Evolutionary conservation across 495 filamentous ascomycete genomes (phyloP), one percentile per base, ranked within the genome.

Genomic region (Clohesyomyces aquaticus): DNA sequence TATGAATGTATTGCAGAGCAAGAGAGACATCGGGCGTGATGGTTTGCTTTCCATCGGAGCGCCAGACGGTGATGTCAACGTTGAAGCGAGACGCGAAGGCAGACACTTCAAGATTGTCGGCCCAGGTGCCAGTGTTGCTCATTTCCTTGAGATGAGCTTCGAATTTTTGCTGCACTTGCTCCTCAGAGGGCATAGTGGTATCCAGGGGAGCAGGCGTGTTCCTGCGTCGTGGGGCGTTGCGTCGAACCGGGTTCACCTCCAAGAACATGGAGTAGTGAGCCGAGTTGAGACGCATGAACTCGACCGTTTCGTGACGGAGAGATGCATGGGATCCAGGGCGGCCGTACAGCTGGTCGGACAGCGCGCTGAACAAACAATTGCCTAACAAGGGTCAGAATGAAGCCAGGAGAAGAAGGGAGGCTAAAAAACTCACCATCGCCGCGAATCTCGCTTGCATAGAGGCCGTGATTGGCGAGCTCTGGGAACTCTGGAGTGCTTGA

Each of bases 361-460:
- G 79, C 45, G 89, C 87, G 73, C 90, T 87, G 73, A 91, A 91
- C 27, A 91, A 82, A 72, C 88, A 91, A 74, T 91, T 88, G 38
- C 87, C 87, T 88, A 65, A 19, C 22, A 25, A 10, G 12, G 46
- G 27, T 46, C 42, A 57, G 46, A 58, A n/a, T 19, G 32, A 28
- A 43, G 19, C 38, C 29, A 22, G 10, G 32, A n/a, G 8, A 16
- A 22, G 29, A 3, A 19, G 11, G 27, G 53, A 54, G 25, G n/a
- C 48, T 27, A 52, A 27, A 48, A 50, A 47, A 66, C 76, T 75
- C 73, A 76, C 83, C 82, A 68, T 83, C 80, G 29, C 83, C 83
- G 18, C 69, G 72, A 42, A 80, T 86, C 16, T 78, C 57, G 18
- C 75, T 71, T 42, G 78, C 77, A 67, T 84, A 85, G 32, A 86